Evolutionary conservation across 306 rosid species (phyloP), one percentile per base, ranked within the genome.

Genomic region (Cotoneaster glaucophyllus): DNA sequence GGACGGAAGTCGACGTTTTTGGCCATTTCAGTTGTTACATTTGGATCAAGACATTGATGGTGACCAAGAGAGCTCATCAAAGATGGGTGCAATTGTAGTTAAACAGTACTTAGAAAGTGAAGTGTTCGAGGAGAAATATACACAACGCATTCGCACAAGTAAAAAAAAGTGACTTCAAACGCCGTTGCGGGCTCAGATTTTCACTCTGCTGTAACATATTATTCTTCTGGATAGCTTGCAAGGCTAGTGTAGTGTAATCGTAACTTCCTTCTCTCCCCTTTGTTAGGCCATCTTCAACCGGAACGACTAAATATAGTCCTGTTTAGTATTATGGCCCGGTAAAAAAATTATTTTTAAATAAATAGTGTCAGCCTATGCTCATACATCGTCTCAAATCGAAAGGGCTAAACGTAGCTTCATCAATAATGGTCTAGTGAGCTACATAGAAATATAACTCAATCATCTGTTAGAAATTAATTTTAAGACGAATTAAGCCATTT

Each of bases 1-100:
- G 53, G 45, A 73, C 64, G 31, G 31, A 26, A 22, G 26, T 79
- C 57, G 44, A 54, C 79, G 13, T 68, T 63, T 75, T 62, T 69
- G 73, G 43, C 65, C 43, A 29, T 53, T 61, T 28, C 32, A 31
- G 52, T 67, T 18, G 70, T 65, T 44, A 59, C 75, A 65, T 73
- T 65, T 61, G 45, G 21, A 37, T 32, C 58, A 52, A 44, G 48
- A 72, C 66, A 77, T 39, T 26, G 59, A 48, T 67, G 74, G 69
- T 14, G 73, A 18, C 80, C 63, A 24, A 43, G 45, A 12, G 31
- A 75, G 45, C n/a, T 28, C 21, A 50, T 52, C n/a, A 62, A 7
- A n/a, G 44, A 68, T 12, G 8, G 48, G 25, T 58, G 43, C 62
- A 59, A 19, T 19, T 73, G 29, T 25, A 32, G 68, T 26, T 68